Base-by-base conservation (phyloP, 768 basidiomycete genomes). In the Rhodosporidiobolus odoratus region DNA sequence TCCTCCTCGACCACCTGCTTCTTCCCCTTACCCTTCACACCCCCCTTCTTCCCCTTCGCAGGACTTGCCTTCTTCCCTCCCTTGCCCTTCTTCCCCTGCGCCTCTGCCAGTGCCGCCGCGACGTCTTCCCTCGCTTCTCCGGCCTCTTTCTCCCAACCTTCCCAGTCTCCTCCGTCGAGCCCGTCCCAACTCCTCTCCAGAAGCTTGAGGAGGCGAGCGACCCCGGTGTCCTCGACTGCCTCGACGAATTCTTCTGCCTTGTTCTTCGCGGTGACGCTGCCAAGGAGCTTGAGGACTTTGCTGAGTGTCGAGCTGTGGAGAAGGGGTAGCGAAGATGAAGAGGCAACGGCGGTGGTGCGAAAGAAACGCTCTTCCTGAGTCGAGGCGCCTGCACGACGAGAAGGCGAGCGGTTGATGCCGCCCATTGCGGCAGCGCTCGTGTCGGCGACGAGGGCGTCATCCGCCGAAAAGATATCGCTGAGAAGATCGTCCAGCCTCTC, bases 391-490 rank as follows among this genome's bases (percentile, higher is more conserved):
- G 59, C 58, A 21, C 69, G 37, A 59, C 78, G 78, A 54, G 75
- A 78, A n/a, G 68, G 58, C 38, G 71, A 74, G 34, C 81, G 77
- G 6, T 86, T 82, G 19, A 91, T 81, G 60, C 81, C 78, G 58
- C 89, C 87, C 0, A 85, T 81, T 4, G 87, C 66, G 1, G 62
- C 47, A 3, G 58, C 15, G 3, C 61, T 63, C 12, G 69, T 69
- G 65, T 71, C 74, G 61, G 30, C 54, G 53, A 71, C 84, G 23
- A 91, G 81, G 0, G 83, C 78, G 77, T 93, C 92, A 75, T 90
- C 87, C 0, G 89, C 87, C 71, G 89, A 88, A 65, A 95, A 89
- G 23, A 96, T 84, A 63, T 95, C 92, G 72, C 92, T 90, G 1
- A 95, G 81, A 25, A 91, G 80, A 4, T 86, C 85, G 0, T 82